Percentiles rank a stretch among this genome's conserved stretches.
Evolutionary conservation across 1,139 yeast genomes (phyloP).

Genomic region (Debaryomyces udenii): DNA sequence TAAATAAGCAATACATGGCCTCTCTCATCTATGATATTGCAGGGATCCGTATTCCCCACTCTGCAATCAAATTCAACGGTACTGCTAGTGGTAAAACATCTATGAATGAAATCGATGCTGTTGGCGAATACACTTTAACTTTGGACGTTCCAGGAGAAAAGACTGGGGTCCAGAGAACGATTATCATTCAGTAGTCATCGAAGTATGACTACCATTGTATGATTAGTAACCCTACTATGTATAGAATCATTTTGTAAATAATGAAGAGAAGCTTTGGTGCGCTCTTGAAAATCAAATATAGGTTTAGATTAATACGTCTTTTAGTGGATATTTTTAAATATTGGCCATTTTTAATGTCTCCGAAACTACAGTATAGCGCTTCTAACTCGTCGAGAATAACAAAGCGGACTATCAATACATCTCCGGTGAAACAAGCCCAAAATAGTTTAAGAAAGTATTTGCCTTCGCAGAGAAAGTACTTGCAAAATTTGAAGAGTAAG

Average conservation of each 20-base stretch:
- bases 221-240: constrained; percentile 4
- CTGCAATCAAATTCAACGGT: constrained; percentile 24
- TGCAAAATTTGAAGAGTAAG: constrained; percentile 21
- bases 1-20: constrained; percentile 30
- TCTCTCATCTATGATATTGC: constrained; percentile 30
- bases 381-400: constrained; percentile 43
- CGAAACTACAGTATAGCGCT: constrained; percentile 41
- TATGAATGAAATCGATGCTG: constrained; percentile 25
- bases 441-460: constrained; percentile 27
- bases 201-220: constrained; percentile 1
- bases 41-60: constrained; percentile 34
- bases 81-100: constrained; percentile 17
- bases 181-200: constrained; percentile 15
- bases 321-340: too few relatives aligned
- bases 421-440: constrained; percentile 29
- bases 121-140: constrained; percentile 37
- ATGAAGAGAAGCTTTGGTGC: constrained; percentile 2
- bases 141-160: constrained; percentile 30
- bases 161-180: constrained; percentile 20
- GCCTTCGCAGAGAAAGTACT: constrained; percentile 31
- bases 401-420: constrained; percentile 23
- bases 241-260: constrained; percentile 9
- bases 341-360: constrained; percentile 27
- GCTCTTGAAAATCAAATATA: neutral
- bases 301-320: neutral